Conservation (phyloP, 768 basidiomycete genomes). For the Amanita rubescens region DNA sequence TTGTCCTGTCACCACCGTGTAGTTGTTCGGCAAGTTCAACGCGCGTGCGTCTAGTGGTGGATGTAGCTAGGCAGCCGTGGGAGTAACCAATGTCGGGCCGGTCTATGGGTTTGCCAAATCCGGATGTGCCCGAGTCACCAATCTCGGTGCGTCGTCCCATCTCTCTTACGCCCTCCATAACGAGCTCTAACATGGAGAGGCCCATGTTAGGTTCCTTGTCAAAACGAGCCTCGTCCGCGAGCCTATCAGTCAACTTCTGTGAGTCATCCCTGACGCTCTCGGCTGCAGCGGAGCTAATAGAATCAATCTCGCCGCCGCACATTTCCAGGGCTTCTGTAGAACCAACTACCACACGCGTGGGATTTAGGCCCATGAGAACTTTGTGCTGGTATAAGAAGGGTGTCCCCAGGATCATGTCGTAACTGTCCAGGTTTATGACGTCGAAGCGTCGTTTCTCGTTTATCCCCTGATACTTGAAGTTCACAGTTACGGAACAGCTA, state of each 20-base stretch:
- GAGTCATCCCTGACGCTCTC: neutral
- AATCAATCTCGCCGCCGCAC: neutral
- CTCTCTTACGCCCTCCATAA: too few relatives aligned
- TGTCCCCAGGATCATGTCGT: slow-evolving; percentile 6
- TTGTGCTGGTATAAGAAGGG: slow-evolving; percentile 4
- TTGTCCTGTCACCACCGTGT: too few relatives aligned
- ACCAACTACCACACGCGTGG: neutral
- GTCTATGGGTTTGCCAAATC: too few relatives aligned
- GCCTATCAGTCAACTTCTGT: neutral
- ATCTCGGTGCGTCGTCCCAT: too few relatives aligned
- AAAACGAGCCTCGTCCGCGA: neutral
- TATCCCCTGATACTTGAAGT: slow-evolving; percentile 2
- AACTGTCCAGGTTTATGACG: slow-evolving; percentile 1
- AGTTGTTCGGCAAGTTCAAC: too few relatives aligned
- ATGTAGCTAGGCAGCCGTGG: too few relatives aligned
- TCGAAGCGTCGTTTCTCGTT: neutral
- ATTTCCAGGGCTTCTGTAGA: neutral
- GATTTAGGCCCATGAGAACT: neutral
- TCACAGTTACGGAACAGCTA: neutral
- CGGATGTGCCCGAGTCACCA: too few relatives aligned
- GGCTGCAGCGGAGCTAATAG: neutral
- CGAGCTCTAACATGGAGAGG: too few relatives aligned
- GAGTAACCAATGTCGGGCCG: too few relatives aligned
- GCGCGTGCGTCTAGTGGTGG: too few relatives aligned
- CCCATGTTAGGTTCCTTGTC: too few relatives aligned